Evolutionary conservation across 768 basidiomycete species (phyloP).

Genomic region (Boletus fagicola): DNA sequence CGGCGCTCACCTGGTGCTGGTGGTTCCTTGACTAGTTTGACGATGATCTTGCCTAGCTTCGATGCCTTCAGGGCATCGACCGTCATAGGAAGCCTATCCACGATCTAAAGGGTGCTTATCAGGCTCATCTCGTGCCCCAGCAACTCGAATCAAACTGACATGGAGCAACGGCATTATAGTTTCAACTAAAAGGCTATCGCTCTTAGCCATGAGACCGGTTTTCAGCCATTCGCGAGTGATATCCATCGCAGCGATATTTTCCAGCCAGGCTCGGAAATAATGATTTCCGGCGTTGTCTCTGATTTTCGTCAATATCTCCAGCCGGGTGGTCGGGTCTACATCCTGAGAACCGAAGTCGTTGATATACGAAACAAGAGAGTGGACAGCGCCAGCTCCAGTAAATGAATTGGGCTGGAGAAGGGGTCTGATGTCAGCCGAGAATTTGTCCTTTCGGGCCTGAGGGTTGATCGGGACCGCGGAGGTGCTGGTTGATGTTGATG

Average conservation of each 20-base stretch:
- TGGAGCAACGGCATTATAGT: conserved; percentile 86
- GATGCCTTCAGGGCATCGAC: conserved; percentile 65
- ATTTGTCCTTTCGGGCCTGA: conserved; percentile 55
- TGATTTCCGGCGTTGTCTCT: conserved; percentile 83
- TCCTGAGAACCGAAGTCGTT: conserved; percentile 60
- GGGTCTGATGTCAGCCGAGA: conserved; percentile 52
- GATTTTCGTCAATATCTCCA: conserved; percentile 78
- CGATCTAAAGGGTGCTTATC: conserved; percentile 46
- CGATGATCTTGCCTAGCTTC: conserved; percentile 77
- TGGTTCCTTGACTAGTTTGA: conserved; percentile 73
- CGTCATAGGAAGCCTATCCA: conserved; percentile 78
- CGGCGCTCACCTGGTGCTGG: conserved; percentile 73
- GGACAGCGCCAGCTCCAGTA: conserved; percentile 67
- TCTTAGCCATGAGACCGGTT: conserved; percentile 57
- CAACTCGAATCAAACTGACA: conserved; percentile 49
- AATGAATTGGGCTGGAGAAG: conserved; percentile 58
- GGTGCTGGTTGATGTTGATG: conserved; percentile 30
- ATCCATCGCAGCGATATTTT: conserved; percentile 72
- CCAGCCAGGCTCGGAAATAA: conserved; percentile 84
- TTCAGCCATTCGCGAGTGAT: conserved; percentile 82
- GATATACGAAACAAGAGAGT: conserved; percentile 56
- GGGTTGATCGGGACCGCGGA: conserved; percentile 37
- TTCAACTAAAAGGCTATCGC: conserved; percentile 56
- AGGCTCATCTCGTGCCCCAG: conserved; percentile 14
- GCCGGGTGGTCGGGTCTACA: conserved; percentile 60